Evolutionary conservation across 495 filamentous ascomycete genomes (phyloP).

Genomic region (Trichoderma parareesei): DNA sequence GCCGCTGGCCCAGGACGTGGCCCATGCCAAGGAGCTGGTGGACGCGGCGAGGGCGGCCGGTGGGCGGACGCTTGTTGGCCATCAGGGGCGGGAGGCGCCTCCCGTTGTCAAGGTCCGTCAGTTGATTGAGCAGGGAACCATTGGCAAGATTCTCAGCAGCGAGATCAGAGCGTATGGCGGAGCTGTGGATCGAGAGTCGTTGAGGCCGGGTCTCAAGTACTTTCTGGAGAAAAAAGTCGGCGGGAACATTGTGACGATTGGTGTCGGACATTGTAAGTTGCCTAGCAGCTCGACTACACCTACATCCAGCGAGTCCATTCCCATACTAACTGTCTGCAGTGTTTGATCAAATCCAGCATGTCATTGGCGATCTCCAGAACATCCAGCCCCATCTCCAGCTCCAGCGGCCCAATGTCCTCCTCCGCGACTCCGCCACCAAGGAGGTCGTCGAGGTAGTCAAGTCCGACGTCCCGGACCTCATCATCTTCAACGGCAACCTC

Average conservation of each 20-base stretch:
- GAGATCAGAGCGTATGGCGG: constrained; percentile 35
- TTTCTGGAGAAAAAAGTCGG: constrained; percentile 37
- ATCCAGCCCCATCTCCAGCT: constrained; percentile 36
- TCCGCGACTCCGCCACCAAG: constrained; percentile 24
- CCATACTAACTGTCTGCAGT: constrained; percentile 15
- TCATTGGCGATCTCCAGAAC: constrained; percentile 35
- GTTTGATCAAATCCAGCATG: constrained; percentile 31
- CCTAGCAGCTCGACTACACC: background rate
- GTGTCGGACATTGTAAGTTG: constrained; percentile 40
- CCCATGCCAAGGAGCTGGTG: constrained; percentile 35
- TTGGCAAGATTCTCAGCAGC: constrained; percentile 48
- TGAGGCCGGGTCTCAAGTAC: constrained; percentile 32
- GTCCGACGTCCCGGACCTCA: constrained; percentile 37
- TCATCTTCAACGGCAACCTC: constrained; percentile 40
- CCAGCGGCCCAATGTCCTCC: constrained; percentile 32
- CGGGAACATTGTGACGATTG: constrained; percentile 45
- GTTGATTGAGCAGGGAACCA: constrained; percentile 36
- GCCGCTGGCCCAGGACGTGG: constrained; percentile 36
- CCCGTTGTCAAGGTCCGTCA: constrained; percentile 36
- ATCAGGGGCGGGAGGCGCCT: constrained; percentile 42
- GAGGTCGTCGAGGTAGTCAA: constrained; percentile 21
- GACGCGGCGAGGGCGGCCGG: constrained; percentile 26
- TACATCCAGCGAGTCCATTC: background rate
- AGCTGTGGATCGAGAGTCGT: constrained; percentile 24
- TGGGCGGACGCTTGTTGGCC: constrained; percentile 40